Conservation (phyloP, 2,329 filamentous ascomycete genomes). For the Trichoderma sp. region DNA sequence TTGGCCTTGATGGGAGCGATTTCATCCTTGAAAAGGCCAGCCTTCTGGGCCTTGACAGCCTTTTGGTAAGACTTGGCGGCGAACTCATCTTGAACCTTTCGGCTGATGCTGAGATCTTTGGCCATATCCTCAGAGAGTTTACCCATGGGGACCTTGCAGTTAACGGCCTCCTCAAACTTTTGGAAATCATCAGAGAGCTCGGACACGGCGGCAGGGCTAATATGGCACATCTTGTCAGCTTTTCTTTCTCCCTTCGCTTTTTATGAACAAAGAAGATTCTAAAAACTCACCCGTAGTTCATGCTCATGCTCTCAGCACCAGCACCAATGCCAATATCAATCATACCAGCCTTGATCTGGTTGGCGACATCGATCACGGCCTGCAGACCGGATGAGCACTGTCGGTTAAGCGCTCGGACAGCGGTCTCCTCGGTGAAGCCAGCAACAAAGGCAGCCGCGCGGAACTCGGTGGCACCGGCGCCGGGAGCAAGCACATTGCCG, state of each 20-base stretch:
- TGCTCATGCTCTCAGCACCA: constrained; percentile 95
- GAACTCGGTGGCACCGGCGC: constrained; percentile 96
- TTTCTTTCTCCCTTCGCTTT: background rate
- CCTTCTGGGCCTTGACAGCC: constrained; percentile 80
- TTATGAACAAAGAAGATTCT: background rate
- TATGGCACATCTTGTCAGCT: background rate
- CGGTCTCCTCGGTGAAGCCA: constrained; percentile 82
- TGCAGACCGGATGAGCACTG: constrained; percentile 94
- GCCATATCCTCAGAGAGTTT: constrained; percentile 94
- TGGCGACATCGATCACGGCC: constrained; percentile 90
- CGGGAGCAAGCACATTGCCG: constrained; percentile 87
- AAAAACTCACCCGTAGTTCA: constrained; percentile 76
- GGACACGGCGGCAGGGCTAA: constrained; percentile 78
- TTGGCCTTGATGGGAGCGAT: constrained; percentile 85
- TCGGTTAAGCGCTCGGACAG: constrained; percentile 87
- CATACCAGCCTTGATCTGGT: constrained; percentile 88
- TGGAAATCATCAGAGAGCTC: constrained; percentile 94
- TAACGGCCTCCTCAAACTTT: constrained; percentile 76
- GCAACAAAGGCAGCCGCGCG: constrained; percentile 87
- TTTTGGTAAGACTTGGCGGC: constrained; percentile 93
- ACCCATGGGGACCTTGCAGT: constrained; percentile 99
- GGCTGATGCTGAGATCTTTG: constrained; percentile 74
- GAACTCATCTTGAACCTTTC: constrained; percentile 84
- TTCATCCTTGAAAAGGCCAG: constrained; percentile 90
- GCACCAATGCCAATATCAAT: constrained; percentile 94